Evolutionary conservation across 1,139 yeast genomes (phyloP).

Genomic region (Candida sanyaensis): DNA sequence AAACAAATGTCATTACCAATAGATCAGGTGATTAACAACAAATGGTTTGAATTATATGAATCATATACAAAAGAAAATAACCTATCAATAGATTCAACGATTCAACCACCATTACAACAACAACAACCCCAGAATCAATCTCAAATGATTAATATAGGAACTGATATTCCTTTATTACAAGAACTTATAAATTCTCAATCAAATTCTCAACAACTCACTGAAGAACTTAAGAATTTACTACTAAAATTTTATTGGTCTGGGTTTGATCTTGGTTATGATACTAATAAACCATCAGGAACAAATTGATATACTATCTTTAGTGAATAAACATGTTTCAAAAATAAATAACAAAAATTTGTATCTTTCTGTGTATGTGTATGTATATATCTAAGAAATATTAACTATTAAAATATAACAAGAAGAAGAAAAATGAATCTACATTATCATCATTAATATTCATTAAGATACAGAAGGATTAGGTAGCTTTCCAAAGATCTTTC

Average conservation of each 20-base stretch:
- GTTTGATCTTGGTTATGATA: slow-evolving; percentile 23
- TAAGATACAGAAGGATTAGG: slow-evolving; percentile 6
- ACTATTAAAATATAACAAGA: not conserved
- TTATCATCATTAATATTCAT: not conserved
- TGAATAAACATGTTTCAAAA: not conserved
- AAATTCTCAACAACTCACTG: slow-evolving; percentile 18
- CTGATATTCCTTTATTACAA: slow-evolving; percentile 17
- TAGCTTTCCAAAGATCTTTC: slow-evolving; percentile 63
- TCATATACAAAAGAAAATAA: slow-evolving; percentile 7
- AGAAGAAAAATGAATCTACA: not conserved
- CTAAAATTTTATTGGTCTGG: slow-evolving; percentile 41
- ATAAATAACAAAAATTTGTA: not conserved
- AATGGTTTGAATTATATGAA: slow-evolving; percentile 12
- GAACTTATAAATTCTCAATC: slow-evolving; percentile 16
- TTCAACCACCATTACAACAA: not conserved
- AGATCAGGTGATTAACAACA: slow-evolving; percentile 6
- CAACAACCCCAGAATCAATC: not conserved
- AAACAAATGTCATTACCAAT: slow-evolving; percentile 2
- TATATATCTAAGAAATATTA: not conserved
- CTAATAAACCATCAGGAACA: not conserved
- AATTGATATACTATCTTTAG: too few species aligned
- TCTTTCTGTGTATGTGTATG: not conserved
- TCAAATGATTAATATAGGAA: slow-evolving; percentile 3
- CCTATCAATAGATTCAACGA: slow-evolving; percentile 4
- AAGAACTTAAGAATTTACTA: slow-evolving; percentile 25